phyloP scores from a whole-genome alignment of 805 yeast genomes.

The Candida vartiovaarae region DNA sequence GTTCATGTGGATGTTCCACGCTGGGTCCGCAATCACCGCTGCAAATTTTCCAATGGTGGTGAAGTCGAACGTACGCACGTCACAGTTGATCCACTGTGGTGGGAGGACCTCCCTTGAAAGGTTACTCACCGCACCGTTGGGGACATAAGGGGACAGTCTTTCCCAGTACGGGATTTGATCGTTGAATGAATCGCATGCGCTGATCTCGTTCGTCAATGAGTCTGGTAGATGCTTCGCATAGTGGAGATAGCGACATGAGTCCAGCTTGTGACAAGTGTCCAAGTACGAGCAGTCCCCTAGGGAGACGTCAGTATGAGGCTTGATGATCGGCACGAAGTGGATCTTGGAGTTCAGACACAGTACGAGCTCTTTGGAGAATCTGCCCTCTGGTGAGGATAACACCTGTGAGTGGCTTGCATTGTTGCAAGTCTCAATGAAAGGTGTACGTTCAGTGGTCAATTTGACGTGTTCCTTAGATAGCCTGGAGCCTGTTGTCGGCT shows the following conservation, averaged over 20 bases:
- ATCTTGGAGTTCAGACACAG: slow-evolving; percentile 24
- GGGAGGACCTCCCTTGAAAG: slow-evolving; percentile 34
- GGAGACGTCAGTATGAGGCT: slow-evolving; percentile 55
- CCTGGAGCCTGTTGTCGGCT: slow-evolving; percentile 32
- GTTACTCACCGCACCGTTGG: slow-evolving; percentile 29
- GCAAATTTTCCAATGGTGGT: slow-evolving; percentile 69
- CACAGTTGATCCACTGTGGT: slow-evolving; percentile 85
- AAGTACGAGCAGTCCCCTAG: slow-evolving; percentile 90
- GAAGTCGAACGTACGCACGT: slow-evolving; percentile 69
- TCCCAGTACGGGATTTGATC: slow-evolving; percentile 15
- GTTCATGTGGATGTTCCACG: slow-evolving; percentile 95
- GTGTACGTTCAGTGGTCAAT: slow-evolving; percentile 30
- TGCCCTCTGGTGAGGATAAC: slow-evolving; percentile 19
- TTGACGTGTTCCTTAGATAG: slow-evolving; percentile 35
- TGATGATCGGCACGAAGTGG: slow-evolving; percentile 50
- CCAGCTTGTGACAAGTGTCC: slow-evolving; percentile 87
- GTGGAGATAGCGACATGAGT: slow-evolving; percentile 75
- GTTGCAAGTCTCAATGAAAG: slow-evolving; percentile 47
- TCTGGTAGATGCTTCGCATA: slow-evolving; percentile 43
- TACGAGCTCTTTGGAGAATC: slow-evolving; percentile 25
- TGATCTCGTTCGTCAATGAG: slow-evolving; percentile 17
- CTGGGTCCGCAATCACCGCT: slow-evolving; percentile 80
- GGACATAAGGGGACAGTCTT: slow-evolving; percentile 25
- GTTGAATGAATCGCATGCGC: slow-evolving; percentile 20
- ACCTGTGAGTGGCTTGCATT: slow-evolving; percentile 20